Evolutionary conservation across 2,329 filamentous ascomycete species (phyloP), one percentile per base, ranked within the genome.

Genomic region (Cadophora luteo-olivacea): DNA sequence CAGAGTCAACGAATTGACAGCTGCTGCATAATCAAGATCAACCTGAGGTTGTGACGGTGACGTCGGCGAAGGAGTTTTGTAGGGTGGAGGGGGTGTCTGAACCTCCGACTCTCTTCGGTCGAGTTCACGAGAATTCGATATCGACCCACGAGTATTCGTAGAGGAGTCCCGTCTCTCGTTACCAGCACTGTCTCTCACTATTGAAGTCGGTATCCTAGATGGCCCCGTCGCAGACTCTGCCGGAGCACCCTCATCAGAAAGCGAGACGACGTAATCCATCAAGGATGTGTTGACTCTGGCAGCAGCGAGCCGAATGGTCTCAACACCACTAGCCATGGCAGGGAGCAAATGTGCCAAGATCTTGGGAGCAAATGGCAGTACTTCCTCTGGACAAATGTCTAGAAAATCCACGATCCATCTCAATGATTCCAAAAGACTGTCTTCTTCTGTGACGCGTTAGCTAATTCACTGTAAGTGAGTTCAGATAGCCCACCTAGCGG

Each of bases 361-460:
- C 74, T 93, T 92, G 25, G 97, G 97, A 0, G 97, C 96, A 79
- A 98, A 98, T 4, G 92, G 92, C 52, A 99, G 85, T 4, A 99
- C 97, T 76, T 99, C 96, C 78, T 97, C 96, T 0, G 96, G 95
- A 75, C 94, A 97, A 57, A 99, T 98, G 72, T 98, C 94, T 74
- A 99, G 91, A 78, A 99, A 97, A 69, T 92, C 92, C 73, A 97
- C 94, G 72, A 99, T 94, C 96, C 96, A 99, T 70, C 93, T 89
- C 33, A 99, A 84, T 3, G 94, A 94, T 64, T 97, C 97, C 49
- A 97, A 85, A 55, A 97, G 87, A 72, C 97, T 94, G 76, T 97
- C 93, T 78, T 98, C 94, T 78, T 97, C 94, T 90, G 78, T 73
- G 64, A 48, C 24, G 48, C 45, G 52, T 75, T 67, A 77, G 72